phyloP scores from a whole-genome alignment of 768 basidiomycete genomes.

The Termitomyces sp. region DNA sequence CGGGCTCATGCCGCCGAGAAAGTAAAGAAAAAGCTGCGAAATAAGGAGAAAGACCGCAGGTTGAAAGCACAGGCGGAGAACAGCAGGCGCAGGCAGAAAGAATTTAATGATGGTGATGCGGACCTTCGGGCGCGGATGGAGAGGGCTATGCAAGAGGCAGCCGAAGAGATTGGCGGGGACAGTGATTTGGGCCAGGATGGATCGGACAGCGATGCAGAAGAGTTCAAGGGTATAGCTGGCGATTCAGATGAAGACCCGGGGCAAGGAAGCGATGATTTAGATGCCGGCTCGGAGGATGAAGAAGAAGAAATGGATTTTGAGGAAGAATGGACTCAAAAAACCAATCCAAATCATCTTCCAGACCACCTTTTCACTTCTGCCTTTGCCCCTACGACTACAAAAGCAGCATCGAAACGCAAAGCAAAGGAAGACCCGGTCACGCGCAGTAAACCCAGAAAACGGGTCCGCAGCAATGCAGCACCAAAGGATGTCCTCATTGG shows the following conservation, averaged over 20 bases:
- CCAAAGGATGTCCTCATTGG: slow-evolving; percentile 53
- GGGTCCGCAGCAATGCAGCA: slow-evolving; percentile 17
- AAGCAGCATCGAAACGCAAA: slow-evolving; percentile 18
- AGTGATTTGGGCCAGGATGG: slow-evolving; percentile 20
- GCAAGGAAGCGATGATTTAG: background rate
- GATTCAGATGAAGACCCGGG: slow-evolving; percentile 13
- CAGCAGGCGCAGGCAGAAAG: slow-evolving; percentile 11
- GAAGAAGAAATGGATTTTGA: slow-evolving; percentile 18
- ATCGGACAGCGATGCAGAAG: slow-evolving; percentile 17
- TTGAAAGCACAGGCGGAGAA: slow-evolving; percentile 17
- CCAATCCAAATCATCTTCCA: slow-evolving; percentile 48
- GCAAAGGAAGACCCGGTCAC: slow-evolving; percentile 15
- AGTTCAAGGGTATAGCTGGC: slow-evolving; percentile 17
- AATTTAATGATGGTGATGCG: slow-evolving; percentile 1
- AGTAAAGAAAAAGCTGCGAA: slow-evolving; percentile 11
- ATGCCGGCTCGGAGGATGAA: slow-evolving; percentile 18
- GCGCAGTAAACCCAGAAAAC: slow-evolving; percentile 25
- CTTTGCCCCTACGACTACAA: slow-evolving; percentile 29
- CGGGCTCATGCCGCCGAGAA: slow-evolving; percentile 13
- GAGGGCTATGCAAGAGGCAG: slow-evolving; percentile 16
- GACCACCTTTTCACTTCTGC: slow-evolving; percentile 62
- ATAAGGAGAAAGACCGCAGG: slow-evolving; percentile 14
- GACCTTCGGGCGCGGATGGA: slow-evolving; percentile 11
- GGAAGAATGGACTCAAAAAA: slow-evolving; percentile 14
- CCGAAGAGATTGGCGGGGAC: slow-evolving; percentile 19